phyloP scores from a whole-genome alignment of 495 filamentous ascomycete genomes.

The Aspergillus incahuasiensis region DNA sequence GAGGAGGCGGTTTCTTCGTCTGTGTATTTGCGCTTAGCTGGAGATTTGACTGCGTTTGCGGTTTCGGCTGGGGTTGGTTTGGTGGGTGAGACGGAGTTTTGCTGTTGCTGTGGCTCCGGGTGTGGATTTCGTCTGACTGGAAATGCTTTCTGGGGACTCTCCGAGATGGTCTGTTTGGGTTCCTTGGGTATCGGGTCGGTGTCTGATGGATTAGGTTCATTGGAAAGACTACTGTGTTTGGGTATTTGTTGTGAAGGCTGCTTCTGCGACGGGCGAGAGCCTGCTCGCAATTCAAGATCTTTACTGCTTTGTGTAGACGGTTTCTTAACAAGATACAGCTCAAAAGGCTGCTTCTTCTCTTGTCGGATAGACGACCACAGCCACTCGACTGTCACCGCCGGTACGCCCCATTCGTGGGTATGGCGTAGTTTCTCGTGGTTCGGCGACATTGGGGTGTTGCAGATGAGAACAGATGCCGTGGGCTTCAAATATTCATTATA shows the following conservation, averaged over 20 bases:
- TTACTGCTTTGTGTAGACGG: constrained; percentile 23
- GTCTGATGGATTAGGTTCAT: constrained; percentile 23
- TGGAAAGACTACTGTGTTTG: neutral
- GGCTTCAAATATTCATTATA: constrained; percentile 72
- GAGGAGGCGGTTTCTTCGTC: constrained; percentile 12
- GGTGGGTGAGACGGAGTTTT: constrained; percentile 27
- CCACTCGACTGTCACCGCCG: constrained; percentile 76
- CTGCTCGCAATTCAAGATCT: constrained; percentile 20
- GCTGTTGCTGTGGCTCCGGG: constrained; percentile 10
- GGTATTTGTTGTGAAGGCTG: constrained; percentile 1
- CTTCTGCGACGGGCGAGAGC: constrained; percentile 15
- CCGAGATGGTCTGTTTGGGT: neutral
- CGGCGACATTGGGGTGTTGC: constrained; percentile 50
- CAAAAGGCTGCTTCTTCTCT: constrained; percentile 49
- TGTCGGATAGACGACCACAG: constrained; percentile 71
- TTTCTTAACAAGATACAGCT: constrained; percentile 38
- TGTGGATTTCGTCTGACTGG: neutral
- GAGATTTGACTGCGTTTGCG: neutral
- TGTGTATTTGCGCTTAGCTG: constrained; percentile 17
- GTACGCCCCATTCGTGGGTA: constrained; percentile 66
- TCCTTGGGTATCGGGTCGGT: constrained; percentile 10
- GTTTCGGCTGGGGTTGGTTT: constrained; percentile 17
- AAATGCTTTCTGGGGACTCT: neutral
- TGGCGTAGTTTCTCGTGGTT: constrained; percentile 73
- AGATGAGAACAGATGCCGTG: constrained; percentile 64